Evolutionary conservation across 768 basidiomycete genomes (phyloP).

Genomic region (Rhodotorula sphaerocarpa): DNA sequence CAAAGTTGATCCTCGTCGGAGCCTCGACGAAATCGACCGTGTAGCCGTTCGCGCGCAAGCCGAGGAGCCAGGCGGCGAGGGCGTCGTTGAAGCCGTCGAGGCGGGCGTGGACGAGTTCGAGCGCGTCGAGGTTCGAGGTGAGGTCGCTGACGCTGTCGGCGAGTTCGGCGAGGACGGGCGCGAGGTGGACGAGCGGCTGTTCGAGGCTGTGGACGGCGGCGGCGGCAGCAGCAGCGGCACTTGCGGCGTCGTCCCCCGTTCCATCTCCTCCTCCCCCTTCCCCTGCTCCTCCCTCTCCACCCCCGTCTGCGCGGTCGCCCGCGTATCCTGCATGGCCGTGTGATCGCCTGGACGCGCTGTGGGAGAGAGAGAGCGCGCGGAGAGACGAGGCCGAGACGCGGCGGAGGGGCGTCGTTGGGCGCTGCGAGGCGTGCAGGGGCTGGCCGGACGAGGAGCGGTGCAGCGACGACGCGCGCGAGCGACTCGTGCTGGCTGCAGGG

Average conservation of each 20-base stretch:
- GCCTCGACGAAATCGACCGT: constrained; percentile 36
- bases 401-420: constrained; percentile 27
- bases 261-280: too few relatives aligned
- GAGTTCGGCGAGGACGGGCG: constrained; percentile 27
- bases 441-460: too few relatives aligned
- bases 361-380: constrained; percentile 24
- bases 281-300: too few relatives aligned
- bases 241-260: too few relatives aligned
- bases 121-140: constrained; percentile 18
- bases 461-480: constrained; percentile 3
- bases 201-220: too few relatives aligned
- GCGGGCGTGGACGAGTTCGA: constrained; percentile 9
- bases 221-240: too few relatives aligned
- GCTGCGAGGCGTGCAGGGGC: too few relatives aligned
- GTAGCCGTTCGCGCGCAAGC: constrained; percentile 34
- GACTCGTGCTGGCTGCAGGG: not conserved
- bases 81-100: constrained; percentile 35
- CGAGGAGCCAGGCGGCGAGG: constrained; percentile 32
- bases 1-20: constrained; percentile 31
- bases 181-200: constrained; percentile 28
- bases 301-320: too few relatives aligned
- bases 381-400: constrained; percentile 25
- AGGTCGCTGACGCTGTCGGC: constrained; percentile 31
- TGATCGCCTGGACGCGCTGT: not conserved
- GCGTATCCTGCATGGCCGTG: too few relatives aligned